phyloP scores from a whole-genome alignment of 371 early-diverging fungal genomes.

The Rhizopus sp. region DNA sequence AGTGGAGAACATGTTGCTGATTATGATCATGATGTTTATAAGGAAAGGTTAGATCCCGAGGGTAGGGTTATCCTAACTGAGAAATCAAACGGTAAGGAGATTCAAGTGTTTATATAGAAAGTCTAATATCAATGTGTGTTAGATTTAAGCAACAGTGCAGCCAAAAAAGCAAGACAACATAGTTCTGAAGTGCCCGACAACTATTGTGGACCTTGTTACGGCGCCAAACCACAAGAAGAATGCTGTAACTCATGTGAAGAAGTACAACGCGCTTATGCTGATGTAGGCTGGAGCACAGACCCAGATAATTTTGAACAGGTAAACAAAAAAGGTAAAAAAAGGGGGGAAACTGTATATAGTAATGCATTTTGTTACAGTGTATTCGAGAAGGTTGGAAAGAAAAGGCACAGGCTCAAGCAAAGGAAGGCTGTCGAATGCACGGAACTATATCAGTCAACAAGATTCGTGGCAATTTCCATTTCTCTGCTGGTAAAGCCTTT shows the following conservation, averaged over 20 bases:
- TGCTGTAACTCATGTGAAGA: conserved; percentile 97
- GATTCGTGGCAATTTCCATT: conserved; percentile 89
- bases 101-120: background rate
- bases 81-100: conserved; percentile 46
- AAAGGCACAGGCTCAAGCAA: conserved; percentile 68
- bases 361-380: conserved; percentile 51
- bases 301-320: conserved; percentile 80
- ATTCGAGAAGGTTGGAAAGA: conserved; percentile 82
- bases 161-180: conserved; percentile 14
- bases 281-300: conserved; percentile 78
- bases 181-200: conserved; percentile 20
- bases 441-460: conserved; percentile 87
- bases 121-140: background rate
- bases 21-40: conserved; percentile 77
- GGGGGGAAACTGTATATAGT: background rate
- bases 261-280: conserved; percentile 79
- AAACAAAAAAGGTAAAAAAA: background rate
- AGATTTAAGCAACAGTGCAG: conserved; percentile 27
- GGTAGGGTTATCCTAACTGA: conserved; percentile 70
- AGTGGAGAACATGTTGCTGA: conserved; percentile 83
- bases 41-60: conserved; percentile 70
- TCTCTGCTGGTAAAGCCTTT: conserved; percentile 89
- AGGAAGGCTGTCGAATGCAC: conserved; percentile 89
- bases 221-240: conserved; percentile 60
- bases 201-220: conserved; percentile 93